Evolutionary conservation across 1,139 yeast species (phyloP).

Genomic region (Magnusiomyces suaveolens): DNA sequence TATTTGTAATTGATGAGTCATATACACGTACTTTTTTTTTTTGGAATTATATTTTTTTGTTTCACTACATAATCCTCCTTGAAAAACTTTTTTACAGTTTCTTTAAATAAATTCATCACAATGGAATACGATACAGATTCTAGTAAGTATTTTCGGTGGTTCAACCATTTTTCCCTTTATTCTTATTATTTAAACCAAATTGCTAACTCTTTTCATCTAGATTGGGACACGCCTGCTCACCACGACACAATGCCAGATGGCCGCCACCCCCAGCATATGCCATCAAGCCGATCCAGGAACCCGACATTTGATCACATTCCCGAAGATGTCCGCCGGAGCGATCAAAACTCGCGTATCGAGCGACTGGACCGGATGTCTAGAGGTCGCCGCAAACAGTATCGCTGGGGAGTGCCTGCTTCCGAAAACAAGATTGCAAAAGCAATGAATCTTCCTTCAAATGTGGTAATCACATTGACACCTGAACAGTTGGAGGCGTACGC

Average conservation of each 20-base stretch:
- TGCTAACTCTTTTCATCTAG: background rate
- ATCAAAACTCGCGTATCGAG: background rate
- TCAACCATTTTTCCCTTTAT: background rate
- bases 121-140: background rate
- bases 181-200: background rate
- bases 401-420: slow-evolving; percentile 30
- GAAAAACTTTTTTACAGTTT: background rate
- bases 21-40: background rate
- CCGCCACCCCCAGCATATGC: background rate
- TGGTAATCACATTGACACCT: slow-evolving; percentile 53
- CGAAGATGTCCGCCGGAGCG: background rate
- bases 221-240: background rate
- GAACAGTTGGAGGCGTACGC: slow-evolving; percentile 85
- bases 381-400: slow-evolving; percentile 17
- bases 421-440: slow-evolving; percentile 27
- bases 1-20: no score
- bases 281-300: background rate
- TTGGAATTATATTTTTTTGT: no score
- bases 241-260: background rate
- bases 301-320: background rate
- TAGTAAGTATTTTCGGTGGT: background rate
- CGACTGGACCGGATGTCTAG: slow-evolving; percentile 8
- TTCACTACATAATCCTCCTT: background rate
- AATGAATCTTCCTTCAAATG: slow-evolving; percentile 34
- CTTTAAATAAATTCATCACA: background rate